Evolutionary conservation across 176 grass and related monocot species (phyloP).

Genomic region (Musa acuminata): DNA sequence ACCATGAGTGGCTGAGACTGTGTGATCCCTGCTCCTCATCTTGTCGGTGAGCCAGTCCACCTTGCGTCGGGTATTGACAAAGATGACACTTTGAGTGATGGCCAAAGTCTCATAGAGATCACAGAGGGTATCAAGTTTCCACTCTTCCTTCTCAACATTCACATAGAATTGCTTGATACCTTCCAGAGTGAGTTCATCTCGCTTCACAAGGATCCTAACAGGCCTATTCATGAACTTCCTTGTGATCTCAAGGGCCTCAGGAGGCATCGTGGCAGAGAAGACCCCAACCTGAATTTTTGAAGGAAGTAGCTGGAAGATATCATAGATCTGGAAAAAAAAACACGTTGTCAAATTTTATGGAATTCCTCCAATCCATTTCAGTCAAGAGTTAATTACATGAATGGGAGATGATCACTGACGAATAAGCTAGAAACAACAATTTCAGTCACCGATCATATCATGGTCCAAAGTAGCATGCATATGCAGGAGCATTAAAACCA

Average conservation of each 20-base stretch:
- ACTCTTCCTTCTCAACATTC: conserved; percentile 63
- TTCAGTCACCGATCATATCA: background rate
- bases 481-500: background rate
- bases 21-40: conserved; percentile 74
- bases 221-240: conserved; percentile 78
- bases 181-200: conserved; percentile 71
- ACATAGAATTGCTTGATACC: conserved; percentile 83
- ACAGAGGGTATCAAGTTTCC: conserved; percentile 76
- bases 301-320: conserved; percentile 75
- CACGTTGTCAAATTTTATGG: background rate
- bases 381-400: background rate
- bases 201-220: conserved; percentile 71
- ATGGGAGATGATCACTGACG: background rate
- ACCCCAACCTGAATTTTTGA: conserved; percentile 65
- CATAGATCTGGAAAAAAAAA: conserved; percentile 45
- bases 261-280: conserved; percentile 86
- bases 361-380: background rate
- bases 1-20: conserved; percentile 57
- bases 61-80: conserved; percentile 77
- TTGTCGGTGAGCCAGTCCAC: conserved; percentile 86
- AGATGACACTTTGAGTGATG: conserved; percentile 80
- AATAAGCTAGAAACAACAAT: background rate
- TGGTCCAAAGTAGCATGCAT: background rate
- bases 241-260: conserved; percentile 66
- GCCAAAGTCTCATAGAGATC: conserved; percentile 64